These are phyloP conservation scores for Thalassiosira livingstoniorum DNA, from an alignment of 352 stramenopile genomes.

Conservation along the genomic window DNA sequence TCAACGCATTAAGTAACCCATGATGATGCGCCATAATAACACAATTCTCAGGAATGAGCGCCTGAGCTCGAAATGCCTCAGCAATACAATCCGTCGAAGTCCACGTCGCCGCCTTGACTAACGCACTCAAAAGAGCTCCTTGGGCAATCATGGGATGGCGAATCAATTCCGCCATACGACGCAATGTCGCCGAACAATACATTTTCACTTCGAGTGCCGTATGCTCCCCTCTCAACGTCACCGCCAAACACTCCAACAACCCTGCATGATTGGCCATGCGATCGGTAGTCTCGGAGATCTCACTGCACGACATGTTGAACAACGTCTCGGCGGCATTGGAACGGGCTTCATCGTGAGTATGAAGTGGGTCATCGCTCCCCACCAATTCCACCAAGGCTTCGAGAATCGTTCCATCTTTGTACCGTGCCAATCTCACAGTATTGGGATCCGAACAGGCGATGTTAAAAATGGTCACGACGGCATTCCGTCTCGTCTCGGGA, in stretches of 20 bases:
- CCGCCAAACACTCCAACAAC: constrained; percentile 60
- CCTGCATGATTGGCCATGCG: constrained; percentile 71
- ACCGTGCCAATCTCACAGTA: constrained; percentile 56
- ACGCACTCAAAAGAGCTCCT: constrained; percentile 58
- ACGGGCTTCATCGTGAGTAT: constrained; percentile 58
- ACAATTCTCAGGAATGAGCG: constrained; percentile 58
- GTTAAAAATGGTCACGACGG: constrained; percentile 68
- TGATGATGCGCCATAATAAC: constrained; percentile 65
- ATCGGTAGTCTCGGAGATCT: constrained; percentile 66
- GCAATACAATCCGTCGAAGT: constrained; percentile 69
- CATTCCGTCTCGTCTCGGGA: constrained; percentile 66
- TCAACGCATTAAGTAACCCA: constrained; percentile 63
- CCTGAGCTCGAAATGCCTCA: constrained; percentile 61
- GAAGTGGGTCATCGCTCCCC: constrained; percentile 49
- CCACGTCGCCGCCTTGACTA: constrained; percentile 67
- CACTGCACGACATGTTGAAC: constrained; percentile 70
- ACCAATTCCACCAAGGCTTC: constrained; percentile 63
- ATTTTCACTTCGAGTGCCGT: constrained; percentile 66
- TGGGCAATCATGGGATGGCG: constrained; percentile 63
- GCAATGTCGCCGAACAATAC: constrained; percentile 66
- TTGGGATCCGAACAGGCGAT: constrained; percentile 70
- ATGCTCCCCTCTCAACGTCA: constrained; percentile 45
- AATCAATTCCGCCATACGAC: constrained; percentile 67
- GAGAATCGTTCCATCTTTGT: constrained; percentile 63
- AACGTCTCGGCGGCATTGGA: constrained; percentile 69